Evolutionary conservation across 345 rosid species (phyloP), one percentile per base, ranked within the genome.

Genomic region (Hevea brasiliensis): DNA sequence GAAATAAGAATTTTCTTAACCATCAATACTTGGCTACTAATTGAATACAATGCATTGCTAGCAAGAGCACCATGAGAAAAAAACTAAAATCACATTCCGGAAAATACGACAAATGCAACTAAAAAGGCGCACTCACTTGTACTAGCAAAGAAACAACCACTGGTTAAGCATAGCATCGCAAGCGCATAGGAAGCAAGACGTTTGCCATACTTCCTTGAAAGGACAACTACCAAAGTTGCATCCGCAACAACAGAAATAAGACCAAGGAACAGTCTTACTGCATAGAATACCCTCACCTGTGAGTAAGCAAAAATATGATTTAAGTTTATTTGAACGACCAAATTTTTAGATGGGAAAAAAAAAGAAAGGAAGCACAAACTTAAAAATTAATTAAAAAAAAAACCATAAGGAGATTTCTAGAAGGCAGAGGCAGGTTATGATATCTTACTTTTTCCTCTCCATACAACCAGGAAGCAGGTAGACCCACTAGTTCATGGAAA

Each of bases 101-200:
- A 75, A 57, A 64, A 53, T n/a, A 8, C 3, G 61, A 35, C 5
- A 59, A 76, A 51, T 13, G 51, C 40, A 17, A 70, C 51, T 21
- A 7, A 44, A 56, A 45, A 48, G 53, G 40, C 50, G 21, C 67
- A 86, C 98, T 92, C 74, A 94, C 98, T 94, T 71, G 99, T 95
- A 85, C 96, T 95, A 58, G 98, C 96, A 79, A 95, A 92, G 96
- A 95, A 95, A 76, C 99, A 95, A 26, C 99, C 99, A 68, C 97
- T 95, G 75, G 98, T 89, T 74, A 95, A 84, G 89, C 99, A 92
- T 23, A 95, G 91, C 98, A 92, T 95, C 8, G 98, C 98, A 59
- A 92, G 87, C 23, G 96, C 85, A 77, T 95, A 95, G 7, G 98
- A 87, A 57, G 94, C 98, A 55, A 95, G 81, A 42, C 99, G 96